phyloP scores from a whole-genome alignment of 2,329 filamentous ascomycete species.

The Botrytis aclada region DNA sequence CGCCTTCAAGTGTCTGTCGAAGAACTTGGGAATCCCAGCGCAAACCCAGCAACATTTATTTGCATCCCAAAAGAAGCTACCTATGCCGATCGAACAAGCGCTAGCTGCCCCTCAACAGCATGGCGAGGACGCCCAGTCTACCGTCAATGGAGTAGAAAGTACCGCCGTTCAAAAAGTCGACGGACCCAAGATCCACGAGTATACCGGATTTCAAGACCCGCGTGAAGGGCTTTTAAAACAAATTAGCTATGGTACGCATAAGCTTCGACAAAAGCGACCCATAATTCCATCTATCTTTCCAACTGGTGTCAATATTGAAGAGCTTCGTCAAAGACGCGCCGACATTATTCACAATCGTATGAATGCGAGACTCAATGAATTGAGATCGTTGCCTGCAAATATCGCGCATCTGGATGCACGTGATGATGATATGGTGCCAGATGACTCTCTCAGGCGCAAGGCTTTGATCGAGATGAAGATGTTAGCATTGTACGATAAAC shows the following conservation, averaged over 20 bases:
- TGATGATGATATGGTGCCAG: constrained; percentile 65
- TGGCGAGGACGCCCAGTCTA: constrained; percentile 37
- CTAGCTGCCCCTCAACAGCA: constrained; percentile 29
- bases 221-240: constrained; percentile 47
- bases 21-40: constrained; percentile 77
- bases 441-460: constrained; percentile 82
- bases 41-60: constrained; percentile 82
- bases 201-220: constrained; percentile 61
- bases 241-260: constrained; percentile 80
- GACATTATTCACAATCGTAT: constrained; percentile 88
- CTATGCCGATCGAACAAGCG: constrained; percentile 26
- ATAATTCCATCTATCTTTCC: constrained; percentile 88
- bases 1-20: constrained; percentile 86
- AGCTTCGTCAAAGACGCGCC: constrained; percentile 81
- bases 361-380: constrained; percentile 75
- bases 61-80: constrained; percentile 60
- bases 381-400: constrained; percentile 81
- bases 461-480: constrained; percentile 95
- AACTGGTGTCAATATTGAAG: constrained; percentile 81
- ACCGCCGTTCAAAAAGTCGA: constrained; percentile 37
- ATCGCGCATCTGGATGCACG: constrained; percentile 80
- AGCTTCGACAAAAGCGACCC: constrained; percentile 68
- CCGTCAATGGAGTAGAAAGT: constrained; percentile 39
- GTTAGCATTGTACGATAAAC: constrained; percentile 81
- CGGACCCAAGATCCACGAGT: constrained; percentile 53